These are phyloP conservation scores for Geotrichum klebahnii DNA, from an alignment of 1,139 yeast genomes.

Conservation along the genomic window DNA sequence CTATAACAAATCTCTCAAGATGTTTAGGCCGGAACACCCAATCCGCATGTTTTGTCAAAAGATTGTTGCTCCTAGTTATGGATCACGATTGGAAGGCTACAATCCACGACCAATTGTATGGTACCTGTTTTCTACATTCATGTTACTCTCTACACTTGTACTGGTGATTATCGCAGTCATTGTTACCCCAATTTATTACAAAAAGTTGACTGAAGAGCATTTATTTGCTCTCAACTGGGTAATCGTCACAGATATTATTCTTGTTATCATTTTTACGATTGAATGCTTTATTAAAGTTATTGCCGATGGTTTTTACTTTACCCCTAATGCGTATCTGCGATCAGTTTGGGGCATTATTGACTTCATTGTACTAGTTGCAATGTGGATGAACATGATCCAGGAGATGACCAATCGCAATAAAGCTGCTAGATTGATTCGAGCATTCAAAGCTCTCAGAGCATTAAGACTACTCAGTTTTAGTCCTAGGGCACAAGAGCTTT, in stretches of 20 bases:
- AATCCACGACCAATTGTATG: conserved; percentile 53
- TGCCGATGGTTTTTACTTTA: conserved; percentile 78
- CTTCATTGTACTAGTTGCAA: conserved; percentile 62
- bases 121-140: conserved; percentile 52
- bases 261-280: conserved; percentile 58
- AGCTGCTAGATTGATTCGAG: conserved; percentile 68
- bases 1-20: conserved; percentile 62
- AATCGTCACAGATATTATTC: conserved; percentile 55
- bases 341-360: conserved; percentile 90
- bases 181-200: conserved; percentile 70
- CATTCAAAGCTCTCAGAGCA: conserved; percentile 82
- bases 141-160: conserved; percentile 62
- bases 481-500: conserved; percentile 69
- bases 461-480: conserved; percentile 76
- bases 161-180: conserved; percentile 70
- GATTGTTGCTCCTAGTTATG: conserved; percentile 67
- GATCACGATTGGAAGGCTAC: conserved; percentile 71
- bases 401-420: conserved; percentile 52
- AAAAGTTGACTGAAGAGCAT: conserved; percentile 34
- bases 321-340: conserved; percentile 79
- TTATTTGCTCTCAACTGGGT: conserved; percentile 48
- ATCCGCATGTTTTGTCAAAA: conserved; percentile 69
- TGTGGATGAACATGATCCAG: conserved; percentile 77
- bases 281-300: conserved; percentile 71
- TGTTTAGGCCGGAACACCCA: conserved; percentile 62